A percentile compares a stretch with the other conserved stretches of the same genome.
Conservation (phyloP, 2,329 filamentous ascomycete species). For the Cordyceps sp. region DNA sequence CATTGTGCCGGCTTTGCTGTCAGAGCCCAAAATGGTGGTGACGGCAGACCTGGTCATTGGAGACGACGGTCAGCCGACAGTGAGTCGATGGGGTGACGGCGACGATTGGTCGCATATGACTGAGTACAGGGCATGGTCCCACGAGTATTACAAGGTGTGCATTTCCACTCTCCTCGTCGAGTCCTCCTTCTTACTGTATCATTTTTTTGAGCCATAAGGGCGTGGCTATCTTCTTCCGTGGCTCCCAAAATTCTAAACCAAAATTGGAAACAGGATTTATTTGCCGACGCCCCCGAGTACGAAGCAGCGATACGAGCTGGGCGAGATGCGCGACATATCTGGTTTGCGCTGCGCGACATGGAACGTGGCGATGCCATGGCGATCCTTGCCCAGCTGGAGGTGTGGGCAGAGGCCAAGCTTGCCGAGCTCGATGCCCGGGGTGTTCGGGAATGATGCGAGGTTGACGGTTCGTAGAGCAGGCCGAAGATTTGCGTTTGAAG, state of each 20-base stretch:
- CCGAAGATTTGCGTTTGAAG: too few species aligned
- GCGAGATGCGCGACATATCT: conserved; percentile 11
- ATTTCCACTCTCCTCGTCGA: not conserved
- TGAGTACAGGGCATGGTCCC: conserved; percentile 8
- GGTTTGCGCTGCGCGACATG: conserved; percentile 8
- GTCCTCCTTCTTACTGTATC: too few species aligned
- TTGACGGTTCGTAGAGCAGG: too few species aligned
- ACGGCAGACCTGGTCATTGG: conserved; percentile 5
- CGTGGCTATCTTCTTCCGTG: too few species aligned
- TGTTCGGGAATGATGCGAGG: too few species aligned
- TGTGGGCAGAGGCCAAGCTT: too few species aligned
- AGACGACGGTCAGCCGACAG: conserved; percentile 6
- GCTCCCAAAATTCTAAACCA: too few species aligned
- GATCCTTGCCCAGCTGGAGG: too few species aligned
- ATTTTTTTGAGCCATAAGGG: too few species aligned
- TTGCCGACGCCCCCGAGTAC: not conserved
- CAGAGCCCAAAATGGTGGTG: conserved; percentile 6
- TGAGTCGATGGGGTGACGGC: conserved; percentile 6
- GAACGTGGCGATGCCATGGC: too few species aligned
- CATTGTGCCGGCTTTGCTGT: conserved; percentile 14
- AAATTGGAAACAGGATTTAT: conserved; percentile 1
- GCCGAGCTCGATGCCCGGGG: too few species aligned
- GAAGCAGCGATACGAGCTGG: conserved; percentile 7
- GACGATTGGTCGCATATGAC: conserved; percentile 4
- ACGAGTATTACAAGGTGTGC: conserved; percentile 10